These are phyloP conservation scores for Scleromitrula shiraiana DNA, from an alignment of 2,329 filamentous ascomycete species.

Conservation along the genomic window DNA sequence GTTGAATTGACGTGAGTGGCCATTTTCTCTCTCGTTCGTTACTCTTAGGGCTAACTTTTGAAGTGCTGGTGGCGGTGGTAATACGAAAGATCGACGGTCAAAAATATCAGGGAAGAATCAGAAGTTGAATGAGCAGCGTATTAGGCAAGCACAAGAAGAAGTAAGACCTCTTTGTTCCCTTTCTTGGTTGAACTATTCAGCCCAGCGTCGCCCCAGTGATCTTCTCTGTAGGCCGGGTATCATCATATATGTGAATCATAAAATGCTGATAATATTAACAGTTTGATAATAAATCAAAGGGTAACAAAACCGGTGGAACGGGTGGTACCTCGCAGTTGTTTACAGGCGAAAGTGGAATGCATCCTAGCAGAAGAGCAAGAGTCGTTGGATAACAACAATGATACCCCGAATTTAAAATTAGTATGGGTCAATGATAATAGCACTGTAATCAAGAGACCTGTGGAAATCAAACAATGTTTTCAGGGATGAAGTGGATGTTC, in stretches of 20 bases:
- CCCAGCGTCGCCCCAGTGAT: too few relatives aligned
- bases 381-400: slow-evolving; percentile 13
- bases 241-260: too few relatives aligned
- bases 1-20: slow-evolving; percentile 74
- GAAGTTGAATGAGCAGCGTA: slow-evolving; percentile 59
- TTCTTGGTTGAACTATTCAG: too few relatives aligned
- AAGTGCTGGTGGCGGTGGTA: slow-evolving; percentile 78
- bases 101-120: slow-evolving; percentile 82
- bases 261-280: neutral
- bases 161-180: neutral
- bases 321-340: slow-evolving; percentile 17
- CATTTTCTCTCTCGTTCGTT: slow-evolving; percentile 4
- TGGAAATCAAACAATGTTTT: too few relatives aligned
- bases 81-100: slow-evolving; percentile 59
- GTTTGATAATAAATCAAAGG: neutral
- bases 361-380: slow-evolving; percentile 24
- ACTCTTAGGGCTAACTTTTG: neutral
- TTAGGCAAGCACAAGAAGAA: slow-evolving; percentile 21
- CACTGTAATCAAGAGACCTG: neutral
- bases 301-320: slow-evolving; percentile 16
- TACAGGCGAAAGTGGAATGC: slow-evolving; percentile 24
- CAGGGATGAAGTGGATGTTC: too few relatives aligned
- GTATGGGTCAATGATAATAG: neutral
- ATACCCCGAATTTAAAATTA: neutral
- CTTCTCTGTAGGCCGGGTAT: too few relatives aligned